phyloP scores from a whole-genome alignment of 495 filamentous ascomycete genomes.

The Podospora appendiculata region DNA sequence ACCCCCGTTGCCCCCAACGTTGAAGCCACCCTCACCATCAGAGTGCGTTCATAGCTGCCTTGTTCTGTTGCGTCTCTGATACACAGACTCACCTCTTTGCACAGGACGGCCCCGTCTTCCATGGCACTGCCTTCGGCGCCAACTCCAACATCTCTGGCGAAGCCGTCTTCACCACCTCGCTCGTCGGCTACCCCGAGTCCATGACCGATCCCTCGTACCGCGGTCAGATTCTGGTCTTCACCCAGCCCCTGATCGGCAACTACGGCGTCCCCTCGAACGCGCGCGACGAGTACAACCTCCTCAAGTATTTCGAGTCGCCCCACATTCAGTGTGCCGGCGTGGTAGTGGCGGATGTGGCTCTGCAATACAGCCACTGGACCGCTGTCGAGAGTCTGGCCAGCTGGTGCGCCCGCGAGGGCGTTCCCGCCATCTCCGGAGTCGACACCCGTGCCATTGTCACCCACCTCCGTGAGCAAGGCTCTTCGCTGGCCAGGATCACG shows the following conservation, averaged over 20 bases:
- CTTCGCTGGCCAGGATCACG: conserved; percentile 88
- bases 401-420: conserved; percentile 93
- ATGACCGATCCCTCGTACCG: conserved; percentile 99
- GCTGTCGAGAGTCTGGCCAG: conserved; percentile 86
- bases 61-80: not conserved
- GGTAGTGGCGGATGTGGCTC: conserved; percentile 89
- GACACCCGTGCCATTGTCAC: conserved; percentile 97
- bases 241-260: conserved; percentile 97
- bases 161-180: conserved; percentile 89
- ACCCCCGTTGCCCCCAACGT: conserved; percentile 60
- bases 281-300: conserved; percentile 68
- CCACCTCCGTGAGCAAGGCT: conserved; percentile 88
- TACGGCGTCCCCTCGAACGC: conserved; percentile 82
- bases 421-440: conserved; percentile 93
- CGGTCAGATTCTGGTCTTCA: conserved; percentile 97
- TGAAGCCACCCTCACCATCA: conserved; percentile 86
- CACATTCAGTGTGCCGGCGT: conserved; percentile 94
- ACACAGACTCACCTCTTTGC: not conserved
- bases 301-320: conserved; percentile 93
- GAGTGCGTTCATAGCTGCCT: conserved; percentile 39
- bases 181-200: conserved; percentile 94
- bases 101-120: conserved; percentile 83
- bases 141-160: conserved; percentile 88
- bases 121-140: conserved; percentile 87
- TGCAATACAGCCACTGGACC: conserved; percentile 96